phyloP scores from a whole-genome alignment of 2,329 filamentous ascomycete species.

The Graphilbum sp. region DNA sequence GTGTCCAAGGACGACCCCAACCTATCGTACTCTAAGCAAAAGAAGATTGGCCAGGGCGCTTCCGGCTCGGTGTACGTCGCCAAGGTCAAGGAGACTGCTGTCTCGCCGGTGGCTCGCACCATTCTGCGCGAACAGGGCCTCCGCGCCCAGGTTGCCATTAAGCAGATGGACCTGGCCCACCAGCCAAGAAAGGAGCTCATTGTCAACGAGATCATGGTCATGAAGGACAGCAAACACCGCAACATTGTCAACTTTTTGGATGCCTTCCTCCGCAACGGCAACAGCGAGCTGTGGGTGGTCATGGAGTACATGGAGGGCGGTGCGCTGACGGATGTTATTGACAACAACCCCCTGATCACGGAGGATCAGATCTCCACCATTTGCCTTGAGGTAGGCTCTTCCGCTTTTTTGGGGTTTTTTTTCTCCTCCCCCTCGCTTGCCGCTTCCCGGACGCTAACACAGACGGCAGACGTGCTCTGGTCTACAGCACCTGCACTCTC shows the following conservation, averaged over 20 bases:
- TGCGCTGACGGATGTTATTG: constrained; percentile 93
- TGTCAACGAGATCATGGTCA: constrained; percentile 98
- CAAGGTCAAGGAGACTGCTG: constrained; percentile 76
- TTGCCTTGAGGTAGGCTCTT: constrained; percentile 66
- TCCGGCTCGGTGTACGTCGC: constrained; percentile 97
- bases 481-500: constrained; percentile 80
- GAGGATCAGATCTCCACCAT: constrained; percentile 98
- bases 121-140: constrained; percentile 64
- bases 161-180: constrained; percentile 97
- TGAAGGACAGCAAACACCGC: constrained; percentile 96
- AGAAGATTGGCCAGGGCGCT: constrained; percentile 97
- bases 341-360: constrained; percentile 86
- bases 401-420: background rate
- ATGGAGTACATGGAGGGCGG: constrained; percentile 99
- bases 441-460: too few relatives aligned
- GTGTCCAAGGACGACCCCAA: constrained; percentile 93
- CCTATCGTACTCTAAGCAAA: constrained; percentile 94
- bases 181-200: constrained; percentile 96
- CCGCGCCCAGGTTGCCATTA: constrained; percentile 87
- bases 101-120: constrained; percentile 64
- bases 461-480: constrained; percentile 72
- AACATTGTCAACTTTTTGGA: constrained; percentile 99
- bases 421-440: background rate
- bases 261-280: constrained; percentile 88
- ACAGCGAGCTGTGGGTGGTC: constrained; percentile 93